Conservation (phyloP, 2,329 filamentous ascomycete species). For the Aotearoamyces nothofagi region DNA sequence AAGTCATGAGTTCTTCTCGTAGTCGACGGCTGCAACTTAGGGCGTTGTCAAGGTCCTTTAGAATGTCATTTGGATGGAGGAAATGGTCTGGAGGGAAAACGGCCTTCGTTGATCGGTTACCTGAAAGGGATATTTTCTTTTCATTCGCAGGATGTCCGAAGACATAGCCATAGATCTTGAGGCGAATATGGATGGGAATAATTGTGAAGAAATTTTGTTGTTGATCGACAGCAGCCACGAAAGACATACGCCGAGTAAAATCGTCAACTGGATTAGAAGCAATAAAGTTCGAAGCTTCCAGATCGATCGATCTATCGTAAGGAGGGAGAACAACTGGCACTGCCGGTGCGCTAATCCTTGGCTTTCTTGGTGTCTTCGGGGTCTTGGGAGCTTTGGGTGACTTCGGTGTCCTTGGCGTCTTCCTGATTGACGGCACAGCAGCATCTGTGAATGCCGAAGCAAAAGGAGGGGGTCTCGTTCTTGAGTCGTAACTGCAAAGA, state of each 20-base stretch:
- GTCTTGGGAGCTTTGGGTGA: too few relatives aligned
- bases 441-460: too few relatives aligned
- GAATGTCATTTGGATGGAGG: constrained; percentile 12
- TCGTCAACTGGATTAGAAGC: neutral
- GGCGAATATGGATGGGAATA: constrained; percentile 9
- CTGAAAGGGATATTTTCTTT: constrained; percentile 14
- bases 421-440: too few relatives aligned
- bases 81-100: constrained; percentile 13
- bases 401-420: too few relatives aligned
- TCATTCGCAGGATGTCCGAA: constrained; percentile 9
- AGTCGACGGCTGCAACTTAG: constrained; percentile 9
- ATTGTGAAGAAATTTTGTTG: constrained; percentile 9
- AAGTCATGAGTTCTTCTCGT: constrained; percentile 16
- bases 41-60: constrained; percentile 11
- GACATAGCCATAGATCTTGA: constrained; percentile 13
- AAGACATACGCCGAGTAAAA: too few relatives aligned
- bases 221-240: too few relatives aligned
- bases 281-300: constrained; percentile 1
- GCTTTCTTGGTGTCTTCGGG: too few relatives aligned
- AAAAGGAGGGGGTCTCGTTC: too few relatives aligned
- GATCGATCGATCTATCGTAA: constrained; percentile 2
- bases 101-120: constrained; percentile 10
- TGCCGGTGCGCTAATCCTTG: neutral
- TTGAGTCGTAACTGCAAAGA: too few relatives aligned
- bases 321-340: neutral